A percentile compares a stretch with the other conserved stretches of the same genome.
Conservation (phyloP, 495 filamentous ascomycete species). For the Rhizodiscina lignyota region DNA sequence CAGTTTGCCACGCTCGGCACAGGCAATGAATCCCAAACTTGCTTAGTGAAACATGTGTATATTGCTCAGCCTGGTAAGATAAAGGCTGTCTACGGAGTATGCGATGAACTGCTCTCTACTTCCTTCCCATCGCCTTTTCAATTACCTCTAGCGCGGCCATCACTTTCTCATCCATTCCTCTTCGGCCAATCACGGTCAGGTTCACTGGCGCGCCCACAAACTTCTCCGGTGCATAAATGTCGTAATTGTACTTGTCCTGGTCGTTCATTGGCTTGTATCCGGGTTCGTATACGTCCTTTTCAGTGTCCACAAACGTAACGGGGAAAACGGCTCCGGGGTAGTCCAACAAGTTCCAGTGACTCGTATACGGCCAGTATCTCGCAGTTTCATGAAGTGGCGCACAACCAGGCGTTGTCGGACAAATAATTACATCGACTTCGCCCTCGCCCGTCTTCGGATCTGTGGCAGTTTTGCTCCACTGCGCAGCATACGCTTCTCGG, state of each 20-base stretch:
- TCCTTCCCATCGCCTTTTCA: too few relatives aligned
- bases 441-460: constrained; percentile 3
- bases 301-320: constrained; percentile 27
- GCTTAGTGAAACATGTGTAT: too few relatives aligned
- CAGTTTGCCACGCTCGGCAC: too few relatives aligned
- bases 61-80: too few relatives aligned
- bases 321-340: constrained; percentile 46
- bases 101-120: too few relatives aligned
- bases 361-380: constrained; percentile 55
- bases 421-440: constrained; percentile 53
- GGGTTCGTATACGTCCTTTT: constrained; percentile 15
- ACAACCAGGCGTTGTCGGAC: constrained; percentile 39
- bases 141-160: too few relatives aligned
- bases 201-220: constrained; percentile 20
- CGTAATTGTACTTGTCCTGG: constrained; percentile 23
- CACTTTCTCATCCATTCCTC: constrained; percentile 29
- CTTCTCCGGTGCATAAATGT: constrained; percentile 16
- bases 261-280: constrained; percentile 21
- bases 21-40: too few relatives aligned
- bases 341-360: constrained; percentile 59
- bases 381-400: constrained; percentile 42
- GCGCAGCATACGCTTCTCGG: constrained; percentile 36
- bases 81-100: too few relatives aligned
- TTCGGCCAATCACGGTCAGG: constrained; percentile 25
- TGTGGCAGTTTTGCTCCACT: constrained; percentile 37